phyloP scores from a whole-genome alignment of 257 asterid species.

The Solanum pimpinellifolium region DNA sequence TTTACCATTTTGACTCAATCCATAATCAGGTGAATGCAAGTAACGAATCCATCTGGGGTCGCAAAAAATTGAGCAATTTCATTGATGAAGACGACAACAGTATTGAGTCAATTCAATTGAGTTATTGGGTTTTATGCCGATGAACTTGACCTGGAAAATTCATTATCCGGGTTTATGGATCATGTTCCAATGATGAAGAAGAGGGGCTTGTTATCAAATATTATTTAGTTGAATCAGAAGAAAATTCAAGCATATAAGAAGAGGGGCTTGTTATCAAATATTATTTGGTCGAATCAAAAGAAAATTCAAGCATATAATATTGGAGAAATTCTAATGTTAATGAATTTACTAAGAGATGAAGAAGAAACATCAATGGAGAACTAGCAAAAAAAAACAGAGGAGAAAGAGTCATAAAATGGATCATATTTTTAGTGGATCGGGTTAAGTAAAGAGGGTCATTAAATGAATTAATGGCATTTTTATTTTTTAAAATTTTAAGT shows the following conservation, averaged over 20 bases:
- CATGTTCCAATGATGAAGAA: constrained; percentile 59
- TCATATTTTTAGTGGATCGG: no score
- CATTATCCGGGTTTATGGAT: constrained; percentile 65
- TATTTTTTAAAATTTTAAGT: no score
- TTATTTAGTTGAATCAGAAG: constrained; percentile 57
- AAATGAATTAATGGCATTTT: no score
- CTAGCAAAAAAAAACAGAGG: no score
- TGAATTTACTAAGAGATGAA: no score
- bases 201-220: constrained; percentile 94
- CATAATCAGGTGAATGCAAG: constrained; percentile 33
- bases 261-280: constrained; percentile 4
- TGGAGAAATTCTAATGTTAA: neutral
- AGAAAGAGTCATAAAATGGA: no score
- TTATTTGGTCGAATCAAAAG: no score
- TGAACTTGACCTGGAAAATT: constrained; percentile 80
- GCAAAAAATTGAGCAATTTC: neutral
- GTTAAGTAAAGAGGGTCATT: no score
- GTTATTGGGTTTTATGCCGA: constrained; percentile 50
- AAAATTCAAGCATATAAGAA: constrained; percentile 55
- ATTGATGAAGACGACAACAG: neutral
- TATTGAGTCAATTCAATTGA: constrained; percentile 38
- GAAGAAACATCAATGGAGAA: no score
- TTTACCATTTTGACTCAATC: constrained; percentile 27
- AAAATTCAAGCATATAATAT: neutral
- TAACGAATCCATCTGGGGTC: constrained; percentile 79